phyloP scores from a whole-genome alignment of 495 filamentous ascomycete species.

The Podospora conica region DNA sequence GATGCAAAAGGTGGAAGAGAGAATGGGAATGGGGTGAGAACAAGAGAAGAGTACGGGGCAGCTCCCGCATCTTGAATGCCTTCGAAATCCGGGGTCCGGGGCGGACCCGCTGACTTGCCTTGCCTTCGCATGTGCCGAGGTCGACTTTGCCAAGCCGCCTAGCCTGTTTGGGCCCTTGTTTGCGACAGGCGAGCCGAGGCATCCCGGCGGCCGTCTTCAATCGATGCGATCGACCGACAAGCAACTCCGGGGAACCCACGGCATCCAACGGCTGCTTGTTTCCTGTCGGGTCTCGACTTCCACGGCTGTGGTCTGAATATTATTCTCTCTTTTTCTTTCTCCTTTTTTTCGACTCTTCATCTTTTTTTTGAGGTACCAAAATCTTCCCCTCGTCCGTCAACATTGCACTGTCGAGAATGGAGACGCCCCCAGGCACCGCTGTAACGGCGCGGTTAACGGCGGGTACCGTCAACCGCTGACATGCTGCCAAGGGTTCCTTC shows the following conservation, averaged over 20 bases:
- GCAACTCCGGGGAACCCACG: background rate
- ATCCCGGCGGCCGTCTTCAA: background rate
- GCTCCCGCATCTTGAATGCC: slow-evolving; percentile 11
- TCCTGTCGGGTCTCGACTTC: background rate
- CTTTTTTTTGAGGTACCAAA: background rate
- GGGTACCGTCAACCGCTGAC: background rate
- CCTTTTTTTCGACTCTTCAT: background rate
- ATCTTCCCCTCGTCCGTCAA: background rate
- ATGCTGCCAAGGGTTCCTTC: background rate
- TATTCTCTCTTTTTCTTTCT: background rate
- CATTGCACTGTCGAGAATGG: too few species aligned
- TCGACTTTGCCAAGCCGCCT: background rate
- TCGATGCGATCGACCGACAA: background rate
- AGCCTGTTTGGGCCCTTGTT: slow-evolving; percentile 6
- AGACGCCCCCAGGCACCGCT: background rate
- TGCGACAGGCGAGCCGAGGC: slow-evolving; percentile 8
- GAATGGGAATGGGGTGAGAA: background rate
- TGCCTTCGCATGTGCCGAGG: slow-evolving; percentile 14
- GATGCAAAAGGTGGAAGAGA: background rate
- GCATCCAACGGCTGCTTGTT: background rate
- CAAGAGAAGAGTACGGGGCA: slow-evolving; percentile 4
- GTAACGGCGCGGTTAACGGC: background rate
- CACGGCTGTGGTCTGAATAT: background rate
- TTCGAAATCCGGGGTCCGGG: background rate
- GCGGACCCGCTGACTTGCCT: background rate